Base-by-base conservation (phyloP, 331 rosid genomes). In the Erythrophleum ivorense region DNA sequence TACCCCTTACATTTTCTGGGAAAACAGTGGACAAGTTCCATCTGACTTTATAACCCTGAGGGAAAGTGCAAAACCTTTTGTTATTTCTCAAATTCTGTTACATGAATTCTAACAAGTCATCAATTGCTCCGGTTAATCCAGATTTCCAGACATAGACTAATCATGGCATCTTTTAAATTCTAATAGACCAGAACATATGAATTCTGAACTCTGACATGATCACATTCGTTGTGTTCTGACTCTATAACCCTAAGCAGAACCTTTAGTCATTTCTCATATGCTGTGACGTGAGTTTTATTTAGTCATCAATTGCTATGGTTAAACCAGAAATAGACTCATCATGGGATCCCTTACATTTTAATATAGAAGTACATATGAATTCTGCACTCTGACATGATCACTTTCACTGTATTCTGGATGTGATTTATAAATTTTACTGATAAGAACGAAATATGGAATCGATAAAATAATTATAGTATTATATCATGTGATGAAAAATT, bases 401-500 rank as follows among this genome's bases (percentile, higher is more conserved):
- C 36, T 15, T 59, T 48, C 18, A 36, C n/a, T 46, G 10, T 59
- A 8, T 36, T 36, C 33, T 72, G 78, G 59, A 65, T 78, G 74
- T 43, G 53, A 68, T 19, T n/a, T 7, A 21, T 4, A 45, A 43
- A 45, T 21, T 19, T 69, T 69, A 69, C 50, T 45, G 75, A 69
- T 21, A 19, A 19, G 54, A 69, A 21, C 14, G 19, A 9, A 38
- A 69, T 33, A 62, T 62, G 41, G 75, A 13, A 21, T 45, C 2
- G 54, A 19, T 68, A 68, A 2, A 11, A 83, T 46, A 45, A 67
- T 33, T 7, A 34, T 16, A 36, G 11, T 55, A 1, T 48, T 31
- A 10, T 83, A 71, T 68, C 78, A 62, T 18, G 29, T 24, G 84
- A 84, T 50, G 75, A 73, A 41, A 80, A 80, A 40, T 10, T 48